These are phyloP conservation scores for Agaricus bisporus DNA, from an alignment of 768 basidiomycete genomes.

Conservation along the genomic window DNA sequence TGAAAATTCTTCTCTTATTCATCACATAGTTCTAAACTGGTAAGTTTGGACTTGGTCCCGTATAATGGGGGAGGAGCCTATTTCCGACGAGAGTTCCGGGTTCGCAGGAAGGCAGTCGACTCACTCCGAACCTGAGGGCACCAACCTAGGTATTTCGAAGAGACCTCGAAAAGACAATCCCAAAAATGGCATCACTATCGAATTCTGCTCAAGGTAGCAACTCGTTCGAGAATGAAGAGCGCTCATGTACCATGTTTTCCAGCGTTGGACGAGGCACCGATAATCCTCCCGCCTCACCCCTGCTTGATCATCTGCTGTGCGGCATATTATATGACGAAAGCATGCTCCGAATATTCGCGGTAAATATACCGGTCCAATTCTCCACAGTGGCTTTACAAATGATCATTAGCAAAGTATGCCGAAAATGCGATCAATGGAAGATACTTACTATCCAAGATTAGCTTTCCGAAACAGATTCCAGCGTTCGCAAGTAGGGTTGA, in stretches of 20 bases:
- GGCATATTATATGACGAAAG: constrained; percentile 33
- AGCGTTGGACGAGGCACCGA: constrained; percentile 31
- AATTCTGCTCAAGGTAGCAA: not conserved
- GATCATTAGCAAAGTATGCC: not conserved
- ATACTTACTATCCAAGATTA: constrained; percentile 6
- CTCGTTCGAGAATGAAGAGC: not conserved
- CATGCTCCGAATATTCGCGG: constrained; percentile 25
- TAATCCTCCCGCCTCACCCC: constrained; percentile 33
- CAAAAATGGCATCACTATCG: not conserved
- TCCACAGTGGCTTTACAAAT: constrained; percentile 17
- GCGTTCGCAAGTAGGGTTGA: constrained; percentile 26
- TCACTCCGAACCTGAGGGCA: no score
- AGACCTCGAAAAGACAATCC: no score
- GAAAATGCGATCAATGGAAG: not conserved
- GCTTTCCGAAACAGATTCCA: constrained; percentile 8
- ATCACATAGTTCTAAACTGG: no score
- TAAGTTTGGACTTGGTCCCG: no score
- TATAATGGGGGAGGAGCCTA: no score
- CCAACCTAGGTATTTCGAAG: no score
- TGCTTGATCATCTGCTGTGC: constrained; percentile 33
- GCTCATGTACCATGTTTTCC: constrained; percentile 26
- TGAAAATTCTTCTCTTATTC: no score
- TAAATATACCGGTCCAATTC: constrained; percentile 24
- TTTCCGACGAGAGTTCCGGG: no score
- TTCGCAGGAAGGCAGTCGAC: no score